Conservation (phyloP, 345 rosid genomes). For the Anastatica hierochuntica region DNA sequence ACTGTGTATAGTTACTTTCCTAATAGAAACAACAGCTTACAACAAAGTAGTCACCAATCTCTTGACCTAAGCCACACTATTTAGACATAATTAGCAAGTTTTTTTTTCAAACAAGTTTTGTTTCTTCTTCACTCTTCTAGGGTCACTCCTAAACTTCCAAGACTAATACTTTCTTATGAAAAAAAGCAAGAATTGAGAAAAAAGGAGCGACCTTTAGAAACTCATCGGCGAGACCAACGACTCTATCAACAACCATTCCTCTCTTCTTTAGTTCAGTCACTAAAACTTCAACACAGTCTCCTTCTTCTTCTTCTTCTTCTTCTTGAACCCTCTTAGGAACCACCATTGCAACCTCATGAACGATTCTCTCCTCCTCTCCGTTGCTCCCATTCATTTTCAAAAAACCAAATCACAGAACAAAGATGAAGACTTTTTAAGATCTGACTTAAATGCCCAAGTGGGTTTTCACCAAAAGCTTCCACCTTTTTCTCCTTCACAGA, state of each 20-base stretch:
- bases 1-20: neutral
- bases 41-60: neutral
- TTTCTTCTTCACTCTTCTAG: too few relatives aligned
- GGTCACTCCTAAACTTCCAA: neutral
- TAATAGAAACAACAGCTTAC: neutral
- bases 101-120: too few relatives aligned
- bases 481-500: constrained; percentile 6
- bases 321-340: constrained; percentile 43
- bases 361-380: constrained; percentile 32
- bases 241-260: constrained; percentile 57
- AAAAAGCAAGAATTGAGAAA: neutral
- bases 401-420: neutral
- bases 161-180: neutral
- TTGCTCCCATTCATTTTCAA: constrained; percentile 41
- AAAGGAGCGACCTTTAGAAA: constrained; percentile 52
- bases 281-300: constrained; percentile 61
- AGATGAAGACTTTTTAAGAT: constrained; percentile 8
- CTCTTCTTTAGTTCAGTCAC: constrained; percentile 43
- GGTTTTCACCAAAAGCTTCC: constrained; percentile 8
- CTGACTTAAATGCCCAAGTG: constrained; percentile 11
- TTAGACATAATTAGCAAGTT: neutral
- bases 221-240: constrained; percentile 62
- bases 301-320: constrained; percentile 37
- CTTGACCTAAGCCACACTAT: neutral
- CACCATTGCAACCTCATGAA: constrained; percentile 67